These are phyloP conservation scores for Sequoiadendron giganteum DNA, from an alignment of 75 land plant genomes.

Conservation along the genomic window DNA sequence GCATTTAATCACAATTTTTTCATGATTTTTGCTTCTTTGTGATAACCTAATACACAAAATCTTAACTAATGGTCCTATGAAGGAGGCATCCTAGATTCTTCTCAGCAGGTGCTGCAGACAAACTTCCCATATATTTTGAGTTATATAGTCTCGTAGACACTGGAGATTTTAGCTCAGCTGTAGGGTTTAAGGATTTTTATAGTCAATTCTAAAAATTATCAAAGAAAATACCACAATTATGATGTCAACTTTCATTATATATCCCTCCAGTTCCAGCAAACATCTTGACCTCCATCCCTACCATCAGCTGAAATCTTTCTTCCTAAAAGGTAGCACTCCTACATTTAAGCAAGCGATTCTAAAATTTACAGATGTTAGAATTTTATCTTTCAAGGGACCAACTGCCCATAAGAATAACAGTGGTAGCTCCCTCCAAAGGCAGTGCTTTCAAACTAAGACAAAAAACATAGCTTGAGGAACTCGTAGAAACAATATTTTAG, in stretches of 20 bases:
- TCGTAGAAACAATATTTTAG: background rate
- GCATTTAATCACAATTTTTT: too few relatives aligned
- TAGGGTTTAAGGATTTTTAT: background rate
- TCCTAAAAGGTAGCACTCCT: background rate
- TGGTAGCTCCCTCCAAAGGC: background rate
- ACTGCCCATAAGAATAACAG: background rate
- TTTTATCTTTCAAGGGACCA: background rate
- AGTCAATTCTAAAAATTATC: background rate
- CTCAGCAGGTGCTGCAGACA: background rate
- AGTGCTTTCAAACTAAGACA: background rate
- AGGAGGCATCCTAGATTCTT: background rate
- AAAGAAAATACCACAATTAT: background rate
- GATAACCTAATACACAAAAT: background rate
- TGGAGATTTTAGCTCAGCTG: background rate
- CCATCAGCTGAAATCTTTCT: background rate
- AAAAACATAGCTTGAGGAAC: background rate
- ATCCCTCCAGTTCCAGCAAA: background rate
- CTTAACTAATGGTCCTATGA: background rate
- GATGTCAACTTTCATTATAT: background rate
- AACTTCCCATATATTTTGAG: too few relatives aligned
- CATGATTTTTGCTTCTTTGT: too few relatives aligned
- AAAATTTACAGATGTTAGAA: background rate
- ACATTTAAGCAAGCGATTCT: background rate
- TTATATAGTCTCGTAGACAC: too few relatives aligned
- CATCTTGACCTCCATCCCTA: background rate